These are phyloP conservation scores for Collariella sp. DNA, from an alignment of 495 filamentous ascomycete genomes.

Conservation along the genomic window DNA sequence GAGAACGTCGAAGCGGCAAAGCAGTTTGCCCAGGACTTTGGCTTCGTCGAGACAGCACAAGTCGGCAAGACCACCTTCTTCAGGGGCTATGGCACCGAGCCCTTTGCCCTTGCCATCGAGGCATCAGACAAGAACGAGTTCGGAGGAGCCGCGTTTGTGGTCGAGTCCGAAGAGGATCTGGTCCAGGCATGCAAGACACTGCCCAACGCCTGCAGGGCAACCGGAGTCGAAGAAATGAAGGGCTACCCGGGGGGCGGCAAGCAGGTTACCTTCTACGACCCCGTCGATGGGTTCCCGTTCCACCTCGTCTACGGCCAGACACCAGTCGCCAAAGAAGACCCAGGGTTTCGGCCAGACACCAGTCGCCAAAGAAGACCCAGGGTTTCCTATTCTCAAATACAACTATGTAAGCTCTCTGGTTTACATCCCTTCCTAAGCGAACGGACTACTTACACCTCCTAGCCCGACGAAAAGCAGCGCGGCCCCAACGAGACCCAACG, in stretches of 20 bases:
- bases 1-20: slow-evolving; percentile 39
- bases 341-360: slow-evolving; percentile 45
- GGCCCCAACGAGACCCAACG: slow-evolving; percentile 41
- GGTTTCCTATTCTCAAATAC: slow-evolving; percentile 39
- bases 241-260: slow-evolving; percentile 52
- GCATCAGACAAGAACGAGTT: slow-evolving; percentile 44
- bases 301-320: slow-evolving; percentile 51
- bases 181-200: slow-evolving; percentile 36
- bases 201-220: slow-evolving; percentile 35
- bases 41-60: slow-evolving; percentile 40
- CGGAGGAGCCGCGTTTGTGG: slow-evolving; percentile 45
- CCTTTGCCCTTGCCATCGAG: slow-evolving; percentile 45
- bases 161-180: slow-evolving; percentile 50
- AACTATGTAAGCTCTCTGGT: slow-evolving; percentile 27
- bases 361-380: slow-evolving; percentile 25
- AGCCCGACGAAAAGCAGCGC: slow-evolving; percentile 43
- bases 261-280: slow-evolving; percentile 49
- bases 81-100: slow-evolving; percentile 53
- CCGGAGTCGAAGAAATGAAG: slow-evolving; percentile 42
- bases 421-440: background rate
- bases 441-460: background rate
- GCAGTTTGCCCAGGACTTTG: slow-evolving; percentile 50
- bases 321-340: slow-evolving; percentile 24
- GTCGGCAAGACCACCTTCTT: slow-evolving; percentile 46
- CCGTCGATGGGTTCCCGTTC: slow-evolving; percentile 50